Conservation (phyloP, 352 stramenopile species). For the Globisporangium parvum region DNA sequence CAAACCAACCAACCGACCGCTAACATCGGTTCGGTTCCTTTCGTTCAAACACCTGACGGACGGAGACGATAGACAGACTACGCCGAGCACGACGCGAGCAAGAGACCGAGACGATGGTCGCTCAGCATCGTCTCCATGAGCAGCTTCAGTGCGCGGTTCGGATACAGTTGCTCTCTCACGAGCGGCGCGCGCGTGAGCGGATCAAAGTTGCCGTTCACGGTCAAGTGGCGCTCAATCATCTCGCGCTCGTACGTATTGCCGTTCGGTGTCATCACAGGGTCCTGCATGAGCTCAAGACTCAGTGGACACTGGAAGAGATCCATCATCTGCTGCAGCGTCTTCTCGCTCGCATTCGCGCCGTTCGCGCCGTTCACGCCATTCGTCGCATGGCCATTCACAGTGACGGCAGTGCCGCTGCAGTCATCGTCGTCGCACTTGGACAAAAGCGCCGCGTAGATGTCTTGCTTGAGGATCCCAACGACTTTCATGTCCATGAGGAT, state of each 20-base stretch:
- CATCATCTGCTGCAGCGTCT: conserved; percentile 60
- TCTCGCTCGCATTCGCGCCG: conserved; percentile 15
- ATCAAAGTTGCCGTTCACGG: conserved; percentile 70
- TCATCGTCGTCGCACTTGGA: conserved; percentile 12
- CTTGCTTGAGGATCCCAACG: conserved; percentile 35
- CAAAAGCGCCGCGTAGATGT: conserved; percentile 40
- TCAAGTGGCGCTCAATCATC: conserved; percentile 72
- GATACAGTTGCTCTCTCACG: conserved; percentile 49
- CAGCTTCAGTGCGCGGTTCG: conserved; percentile 65
- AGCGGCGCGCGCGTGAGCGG: conserved; percentile 53
- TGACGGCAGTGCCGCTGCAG: not conserved
- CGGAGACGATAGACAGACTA: not conserved
- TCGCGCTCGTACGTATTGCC: conserved; percentile 73
- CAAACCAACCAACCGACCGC: too few relatives aligned
- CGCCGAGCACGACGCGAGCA: conserved; percentile 29
- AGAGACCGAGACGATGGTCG: conserved; percentile 46
- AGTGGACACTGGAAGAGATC: conserved; percentile 66
- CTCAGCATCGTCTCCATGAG: conserved; percentile 68
- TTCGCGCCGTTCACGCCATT: conserved; percentile 6
- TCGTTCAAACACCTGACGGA: too few relatives aligned
- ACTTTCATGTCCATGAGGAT: conserved; percentile 68
- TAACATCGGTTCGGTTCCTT: too few relatives aligned
- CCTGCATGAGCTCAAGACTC: conserved; percentile 73
- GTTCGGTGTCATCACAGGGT: conserved; percentile 64
- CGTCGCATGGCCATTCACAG: not conserved